Conservation (phyloP, 75 land plant species). For the Sequoia sempervirens region DNA sequence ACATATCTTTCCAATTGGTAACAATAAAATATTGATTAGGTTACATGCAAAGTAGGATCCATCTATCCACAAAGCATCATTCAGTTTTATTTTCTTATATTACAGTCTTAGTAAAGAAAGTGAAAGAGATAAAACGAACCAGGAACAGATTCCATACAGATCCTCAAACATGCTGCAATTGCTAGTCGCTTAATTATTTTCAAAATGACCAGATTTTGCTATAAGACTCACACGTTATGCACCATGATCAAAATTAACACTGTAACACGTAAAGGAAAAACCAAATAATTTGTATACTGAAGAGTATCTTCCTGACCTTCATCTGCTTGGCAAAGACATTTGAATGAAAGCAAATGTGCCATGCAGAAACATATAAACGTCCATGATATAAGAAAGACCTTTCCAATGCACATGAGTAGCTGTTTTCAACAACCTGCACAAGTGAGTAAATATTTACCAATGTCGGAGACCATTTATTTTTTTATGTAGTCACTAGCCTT, state of each 20-base stretch:
- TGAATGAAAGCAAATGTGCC: constrained; percentile 97
- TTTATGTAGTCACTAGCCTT: not conserved
- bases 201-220: not conserved
- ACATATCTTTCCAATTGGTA: not conserved
- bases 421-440: constrained; percentile 79
- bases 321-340: constrained; percentile 97
- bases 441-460: constrained; percentile 1
- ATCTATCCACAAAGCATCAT: not conserved
- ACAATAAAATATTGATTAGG: not conserved
- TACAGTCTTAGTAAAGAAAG: not conserved
- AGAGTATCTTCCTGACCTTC: constrained; percentile 52
- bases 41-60: not conserved
- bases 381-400: constrained; percentile 98
- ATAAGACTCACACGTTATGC: not conserved
- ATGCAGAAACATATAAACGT: constrained; percentile 92
- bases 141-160: not conserved
- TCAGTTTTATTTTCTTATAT: not conserved
- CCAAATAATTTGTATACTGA: not conserved
- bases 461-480: not conserved
- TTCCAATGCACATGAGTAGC: constrained; percentile 96
- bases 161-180: not conserved
- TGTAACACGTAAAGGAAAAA: constrained; percentile 7
- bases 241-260: not conserved
- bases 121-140: not conserved
- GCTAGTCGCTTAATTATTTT: not conserved